These are phyloP conservation scores for Agrocybe praecox DNA, from an alignment of 768 basidiomycete genomes.

Conservation along the genomic window DNA sequence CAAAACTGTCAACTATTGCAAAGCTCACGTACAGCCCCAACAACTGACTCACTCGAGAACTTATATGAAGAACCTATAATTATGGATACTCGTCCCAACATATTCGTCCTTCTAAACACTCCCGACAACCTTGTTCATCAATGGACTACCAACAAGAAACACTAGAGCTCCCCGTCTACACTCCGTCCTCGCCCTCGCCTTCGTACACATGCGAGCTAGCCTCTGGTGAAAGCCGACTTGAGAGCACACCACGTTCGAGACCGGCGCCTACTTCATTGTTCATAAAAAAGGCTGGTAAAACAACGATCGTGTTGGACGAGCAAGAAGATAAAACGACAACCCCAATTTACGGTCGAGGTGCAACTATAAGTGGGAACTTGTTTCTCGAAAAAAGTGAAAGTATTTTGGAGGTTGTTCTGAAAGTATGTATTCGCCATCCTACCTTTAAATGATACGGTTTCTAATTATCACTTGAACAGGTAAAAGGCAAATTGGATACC, in stretches of 20 bases:
- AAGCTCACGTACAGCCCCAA: not conserved
- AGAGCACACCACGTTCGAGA: slow-evolving; percentile 42
- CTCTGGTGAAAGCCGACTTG: slow-evolving; percentile 54
- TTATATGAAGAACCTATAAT: not conserved
- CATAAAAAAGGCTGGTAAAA: slow-evolving; percentile 37
- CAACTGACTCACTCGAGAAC: not conserved
- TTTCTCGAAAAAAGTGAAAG: slow-evolving; percentile 38
- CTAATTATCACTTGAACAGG: slow-evolving; percentile 26
- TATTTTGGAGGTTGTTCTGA: slow-evolving; percentile 44
- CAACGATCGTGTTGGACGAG: slow-evolving; percentile 45
- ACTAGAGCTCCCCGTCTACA: slow-evolving; percentile 50
- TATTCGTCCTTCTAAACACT: not conserved
- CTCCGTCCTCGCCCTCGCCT: slow-evolving; percentile 55
- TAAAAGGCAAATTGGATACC: slow-evolving; percentile 43
- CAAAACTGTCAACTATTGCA: not conserved
- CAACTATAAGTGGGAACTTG: slow-evolving; percentile 43
- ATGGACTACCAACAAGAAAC: slow-evolving; percentile 16
- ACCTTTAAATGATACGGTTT: not conserved
- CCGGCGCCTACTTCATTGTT: slow-evolving; percentile 40
- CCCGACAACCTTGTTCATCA: slow-evolving; percentile 1
- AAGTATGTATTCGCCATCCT: slow-evolving; percentile 34
- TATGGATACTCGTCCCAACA: not conserved
- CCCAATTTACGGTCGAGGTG: slow-evolving; percentile 49
- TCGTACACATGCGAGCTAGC: slow-evolving; percentile 58
- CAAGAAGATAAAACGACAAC: slow-evolving; percentile 40